Base-by-base conservation (phyloP, 1,284 basidiomycete genomes). In the Pseudomicrostroma phylloplanum region DNA sequence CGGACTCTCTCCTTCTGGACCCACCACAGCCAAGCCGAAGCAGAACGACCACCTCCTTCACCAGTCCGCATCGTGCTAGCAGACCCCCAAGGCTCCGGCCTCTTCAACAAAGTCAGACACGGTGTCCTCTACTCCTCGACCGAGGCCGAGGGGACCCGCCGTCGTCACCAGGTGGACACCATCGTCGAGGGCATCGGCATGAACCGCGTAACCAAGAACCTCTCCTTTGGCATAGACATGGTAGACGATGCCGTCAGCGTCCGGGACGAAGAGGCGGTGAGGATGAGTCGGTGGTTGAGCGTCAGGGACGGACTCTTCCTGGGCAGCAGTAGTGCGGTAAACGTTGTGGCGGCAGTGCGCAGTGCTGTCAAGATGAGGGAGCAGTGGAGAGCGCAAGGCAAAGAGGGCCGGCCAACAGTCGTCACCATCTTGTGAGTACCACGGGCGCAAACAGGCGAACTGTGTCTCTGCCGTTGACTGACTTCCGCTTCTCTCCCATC, bases 271-370 rank as follows among this genome's bases (percentile, higher is more conserved):
- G 67, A 78, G 59, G 77, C 77, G 11, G 71, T 74, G 0, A 42
- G 72, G 1, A 79, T 79, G 76, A 71, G 73, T 1, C 42, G 77
- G 12, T 57, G 21, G 40, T 96, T 15, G 90, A 93, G 2, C 82
- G 87, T 56, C 83, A 91, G 64, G 62, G 96, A 99, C 70, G 96
- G 94, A 0, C 82, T 99, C 11, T 97, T 96, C 81, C 83, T 99
- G 23, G 96, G 96, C 4, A 96, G 92, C 0, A 96, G 91, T 61
- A 93, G 91, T 69, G 94, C 96, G 0, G 96, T 93, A 76, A 98
- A 98, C 77, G 84, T 97, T 40, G 86, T 96, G 15, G 90, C 93
- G 0, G 91, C 89, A 67, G 84, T 96, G 12, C 58, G 69, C 2
- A 76, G 72, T 1, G 76, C 76, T 8, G 55, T 76, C 1, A 68